phyloP scores from a whole-genome alignment of 495 filamentous ascomycete species.

The Copromyces sp. region DNA sequence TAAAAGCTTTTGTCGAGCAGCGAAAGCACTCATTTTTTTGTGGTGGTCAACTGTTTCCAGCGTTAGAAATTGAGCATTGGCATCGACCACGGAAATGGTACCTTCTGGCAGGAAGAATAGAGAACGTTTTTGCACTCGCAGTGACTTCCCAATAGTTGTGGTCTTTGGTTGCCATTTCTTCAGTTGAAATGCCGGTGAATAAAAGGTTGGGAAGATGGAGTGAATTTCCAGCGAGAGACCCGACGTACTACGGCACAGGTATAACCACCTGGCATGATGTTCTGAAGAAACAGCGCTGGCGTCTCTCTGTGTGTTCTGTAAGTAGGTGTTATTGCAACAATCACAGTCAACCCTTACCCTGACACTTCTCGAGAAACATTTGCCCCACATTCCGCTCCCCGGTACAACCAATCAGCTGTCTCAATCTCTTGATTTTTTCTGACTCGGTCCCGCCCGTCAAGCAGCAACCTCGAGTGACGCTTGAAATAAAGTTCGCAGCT shows the following conservation, averaged over 20 bases:
- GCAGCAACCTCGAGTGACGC: neutral
- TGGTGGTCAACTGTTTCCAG: neutral
- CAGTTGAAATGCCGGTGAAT: neutral
- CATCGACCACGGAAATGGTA: neutral
- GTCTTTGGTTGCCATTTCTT: neutral
- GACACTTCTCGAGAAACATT: neutral
- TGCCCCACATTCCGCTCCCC: neutral
- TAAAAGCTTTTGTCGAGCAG: slow-evolving; percentile 35
- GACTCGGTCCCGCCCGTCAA: neutral
- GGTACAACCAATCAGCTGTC: neutral
- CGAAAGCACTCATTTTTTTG: slow-evolving; percentile 41
- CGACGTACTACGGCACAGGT: neutral
- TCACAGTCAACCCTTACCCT: neutral
- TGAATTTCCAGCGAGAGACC: neutral
- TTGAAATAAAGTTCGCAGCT: neutral
- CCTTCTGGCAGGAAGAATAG: neutral
- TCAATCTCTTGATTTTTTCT: slow-evolving; percentile 2
- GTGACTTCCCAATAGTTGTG: neutral
- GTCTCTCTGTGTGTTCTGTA: neutral
- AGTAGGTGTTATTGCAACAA: neutral
- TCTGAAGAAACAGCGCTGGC: neutral
- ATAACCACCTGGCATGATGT: neutral
- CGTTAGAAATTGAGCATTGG: neutral
- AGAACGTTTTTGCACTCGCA: neutral
- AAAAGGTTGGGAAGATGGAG: neutral